Conservation (phyloP, 2,329 filamentous ascomycete species). For the Talaromyces rugulosus region DNA sequence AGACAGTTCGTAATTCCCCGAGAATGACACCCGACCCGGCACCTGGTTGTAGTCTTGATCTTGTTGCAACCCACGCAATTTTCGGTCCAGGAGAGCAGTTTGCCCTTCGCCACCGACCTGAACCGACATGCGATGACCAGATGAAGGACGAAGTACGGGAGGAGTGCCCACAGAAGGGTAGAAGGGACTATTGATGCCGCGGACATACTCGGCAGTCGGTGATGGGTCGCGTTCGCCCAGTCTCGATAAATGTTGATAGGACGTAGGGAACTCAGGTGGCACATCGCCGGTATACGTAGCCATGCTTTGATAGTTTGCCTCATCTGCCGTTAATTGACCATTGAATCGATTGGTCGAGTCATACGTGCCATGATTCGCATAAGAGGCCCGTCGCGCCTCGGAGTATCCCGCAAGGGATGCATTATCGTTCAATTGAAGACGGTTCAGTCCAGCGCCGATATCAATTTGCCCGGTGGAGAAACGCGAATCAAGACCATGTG, state of each 20-base stretch:
- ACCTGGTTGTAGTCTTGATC: slow-evolving; percentile 33
- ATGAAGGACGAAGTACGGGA: slow-evolving; percentile 40
- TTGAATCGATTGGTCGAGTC: slow-evolving; percentile 46
- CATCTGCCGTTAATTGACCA: slow-evolving; percentile 28
- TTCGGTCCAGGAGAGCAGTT: slow-evolving; percentile 45
- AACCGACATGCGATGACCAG: slow-evolving; percentile 36
- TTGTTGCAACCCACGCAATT: slow-evolving; percentile 45
- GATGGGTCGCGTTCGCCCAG: slow-evolving; percentile 42
- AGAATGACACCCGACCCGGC: slow-evolving; percentile 24
- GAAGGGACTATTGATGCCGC: slow-evolving; percentile 39
- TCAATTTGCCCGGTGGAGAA: slow-evolving; percentile 27
- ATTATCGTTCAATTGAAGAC: slow-evolving; percentile 32
- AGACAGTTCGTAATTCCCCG: slow-evolving; percentile 30
- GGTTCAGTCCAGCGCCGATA: slow-evolving; percentile 27
- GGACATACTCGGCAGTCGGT: slow-evolving; percentile 45
- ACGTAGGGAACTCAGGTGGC: slow-evolving; percentile 27
- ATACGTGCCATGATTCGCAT: slow-evolving; percentile 34
- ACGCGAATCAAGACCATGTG: slow-evolving; percentile 28
- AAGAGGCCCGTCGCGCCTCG: slow-evolving; percentile 24
- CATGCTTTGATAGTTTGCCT: slow-evolving; percentile 25
- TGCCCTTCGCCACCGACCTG: slow-evolving; percentile 39
- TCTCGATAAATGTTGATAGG: slow-evolving; percentile 37
- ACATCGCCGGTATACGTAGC: slow-evolving; percentile 24
- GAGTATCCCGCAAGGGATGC: slow-evolving; percentile 29
- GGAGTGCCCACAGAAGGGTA: slow-evolving; percentile 45